Evolutionary conservation across 371 early-diverging fungal species (phyloP).

Genomic region (Mortierella sp.): DNA sequence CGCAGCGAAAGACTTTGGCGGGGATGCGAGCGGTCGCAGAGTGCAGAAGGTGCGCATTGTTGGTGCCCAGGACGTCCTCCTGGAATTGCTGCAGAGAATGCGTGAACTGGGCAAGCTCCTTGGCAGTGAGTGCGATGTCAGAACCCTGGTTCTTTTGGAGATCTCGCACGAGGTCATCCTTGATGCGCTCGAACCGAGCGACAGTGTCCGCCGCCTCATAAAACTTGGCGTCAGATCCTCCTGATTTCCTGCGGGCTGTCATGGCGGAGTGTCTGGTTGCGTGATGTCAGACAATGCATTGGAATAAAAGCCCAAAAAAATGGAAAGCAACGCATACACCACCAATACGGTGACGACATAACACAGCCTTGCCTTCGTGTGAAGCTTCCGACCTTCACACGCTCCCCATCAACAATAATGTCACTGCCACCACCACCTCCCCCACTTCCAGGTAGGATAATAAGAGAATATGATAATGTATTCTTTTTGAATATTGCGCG

Average conservation of each 20-base stretch:
- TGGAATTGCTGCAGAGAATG: constrained; percentile 72
- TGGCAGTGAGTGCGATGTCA: constrained; percentile 53
- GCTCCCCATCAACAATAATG: constrained; percentile 5
- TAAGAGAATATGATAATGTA: not conserved
- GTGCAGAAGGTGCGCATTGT: constrained; percentile 33
- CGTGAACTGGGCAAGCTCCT: constrained; percentile 65
- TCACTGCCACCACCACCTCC: constrained; percentile 44
- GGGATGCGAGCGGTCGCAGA: constrained; percentile 65
- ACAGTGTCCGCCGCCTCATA: constrained; percentile 59
- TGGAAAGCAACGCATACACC: too few relatives aligned
- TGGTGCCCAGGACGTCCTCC: constrained; percentile 65
- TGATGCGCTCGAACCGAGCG: constrained; percentile 57
- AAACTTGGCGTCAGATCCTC: constrained; percentile 46
- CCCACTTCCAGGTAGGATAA: constrained; percentile 52
- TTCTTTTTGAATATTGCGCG: too few relatives aligned
- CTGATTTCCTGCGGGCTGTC: constrained; percentile 39
- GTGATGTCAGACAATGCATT: too few relatives aligned
- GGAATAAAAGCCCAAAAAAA: too few relatives aligned
- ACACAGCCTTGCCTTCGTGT: too few relatives aligned
- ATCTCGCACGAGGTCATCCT: constrained; percentile 52
- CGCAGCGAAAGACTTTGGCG: constrained; percentile 66
- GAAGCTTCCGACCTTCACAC: too few relatives aligned
- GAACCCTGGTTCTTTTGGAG: constrained; percentile 52
- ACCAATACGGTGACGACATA: too few relatives aligned
- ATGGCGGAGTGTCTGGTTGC: constrained; percentile 5